A percentile compares a stretch with the other conserved stretches of the same genome.
These are phyloP conservation scores for Moringa oleifera DNA, from an alignment of 345 rosid genomes.

Conservation along the genomic window DNA sequence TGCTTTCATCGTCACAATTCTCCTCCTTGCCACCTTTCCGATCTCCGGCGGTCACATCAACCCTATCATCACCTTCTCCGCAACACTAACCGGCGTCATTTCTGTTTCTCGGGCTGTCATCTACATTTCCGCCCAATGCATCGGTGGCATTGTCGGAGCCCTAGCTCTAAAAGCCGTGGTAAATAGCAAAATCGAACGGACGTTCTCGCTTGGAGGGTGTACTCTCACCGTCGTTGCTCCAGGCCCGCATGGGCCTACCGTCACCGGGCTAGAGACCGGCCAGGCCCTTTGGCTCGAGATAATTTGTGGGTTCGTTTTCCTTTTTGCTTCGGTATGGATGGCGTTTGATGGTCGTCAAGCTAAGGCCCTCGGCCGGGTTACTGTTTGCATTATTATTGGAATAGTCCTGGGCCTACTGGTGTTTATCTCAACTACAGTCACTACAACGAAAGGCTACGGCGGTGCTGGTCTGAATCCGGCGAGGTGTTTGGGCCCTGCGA, in stretches of 20 bases:
- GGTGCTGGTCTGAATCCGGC: conserved; percentile 54
- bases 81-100: not conserved
- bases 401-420: conserved; percentile 29
- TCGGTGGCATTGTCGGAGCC: not conserved
- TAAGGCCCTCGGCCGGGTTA: conserved; percentile 27
- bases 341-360: conserved; percentile 43
- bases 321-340: conserved; percentile 35
- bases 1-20: conserved; percentile 23
- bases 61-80: not conserved
- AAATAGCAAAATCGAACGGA: not conserved
- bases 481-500: conserved; percentile 39
- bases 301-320: conserved; percentile 31
- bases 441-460: conserved; percentile 30
- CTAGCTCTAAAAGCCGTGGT: not conserved
- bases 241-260: not conserved
- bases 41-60: conserved; percentile 24
- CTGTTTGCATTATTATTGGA: conserved; percentile 28
- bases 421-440: conserved; percentile 37
- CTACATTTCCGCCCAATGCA: not conserved
- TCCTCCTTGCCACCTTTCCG: conserved; percentile 37
- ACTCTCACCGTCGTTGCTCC: not conserved
- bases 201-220: not conserved
- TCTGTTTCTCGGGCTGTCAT: not conserved
- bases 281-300: conserved; percentile 20
- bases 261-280: not conserved